A percentile compares a stretch with the other conserved stretches of the same genome.
phyloP scores from a whole-genome alignment of 192 early-diverging fungal species.

The Coemansia sp. region DNA sequence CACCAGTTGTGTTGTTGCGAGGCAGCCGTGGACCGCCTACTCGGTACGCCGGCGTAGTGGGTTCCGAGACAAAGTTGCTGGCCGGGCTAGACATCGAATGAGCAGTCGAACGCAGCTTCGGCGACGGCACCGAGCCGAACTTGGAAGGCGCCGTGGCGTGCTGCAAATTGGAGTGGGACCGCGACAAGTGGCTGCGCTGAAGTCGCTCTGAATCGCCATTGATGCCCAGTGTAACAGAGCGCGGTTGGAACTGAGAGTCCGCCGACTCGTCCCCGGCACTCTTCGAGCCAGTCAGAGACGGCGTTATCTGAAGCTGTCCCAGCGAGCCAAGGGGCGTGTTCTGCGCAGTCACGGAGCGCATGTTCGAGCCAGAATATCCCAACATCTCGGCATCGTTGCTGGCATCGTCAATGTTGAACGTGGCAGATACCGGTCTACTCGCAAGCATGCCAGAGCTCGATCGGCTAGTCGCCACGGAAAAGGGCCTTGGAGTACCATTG shows the following conservation, averaged over 20 bases:
- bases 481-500: not conserved
- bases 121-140: conserved; percentile 17
- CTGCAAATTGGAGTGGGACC: conserved; percentile 49
- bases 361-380: not conserved
- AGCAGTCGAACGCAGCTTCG: conserved; percentile 12
- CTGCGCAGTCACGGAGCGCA: not conserved
- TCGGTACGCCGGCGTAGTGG: conserved; percentile 23
- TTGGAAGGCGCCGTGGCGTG: conserved; percentile 6
- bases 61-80: conserved; percentile 27
- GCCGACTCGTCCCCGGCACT: not conserved
- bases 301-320: conserved; percentile 1
- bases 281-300: not conserved
- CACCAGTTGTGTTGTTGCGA: not conserved
- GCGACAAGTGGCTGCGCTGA: conserved; percentile 31
- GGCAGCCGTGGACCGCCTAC: not conserved
- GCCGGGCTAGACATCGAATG: conserved; percentile 16
- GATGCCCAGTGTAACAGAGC: not conserved
- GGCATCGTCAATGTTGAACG: not conserved
- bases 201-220: not conserved
- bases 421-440: conserved; percentile 32
- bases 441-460: conserved; percentile 48
- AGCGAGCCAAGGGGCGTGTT: conserved; percentile 14
- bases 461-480: conserved; percentile 31
- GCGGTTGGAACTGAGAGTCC: not conserved
- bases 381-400: conserved; percentile 36